Evolutionary conservation across 169 alveolate species (phyloP).

Genomic region (Theileria sp.): DNA sequence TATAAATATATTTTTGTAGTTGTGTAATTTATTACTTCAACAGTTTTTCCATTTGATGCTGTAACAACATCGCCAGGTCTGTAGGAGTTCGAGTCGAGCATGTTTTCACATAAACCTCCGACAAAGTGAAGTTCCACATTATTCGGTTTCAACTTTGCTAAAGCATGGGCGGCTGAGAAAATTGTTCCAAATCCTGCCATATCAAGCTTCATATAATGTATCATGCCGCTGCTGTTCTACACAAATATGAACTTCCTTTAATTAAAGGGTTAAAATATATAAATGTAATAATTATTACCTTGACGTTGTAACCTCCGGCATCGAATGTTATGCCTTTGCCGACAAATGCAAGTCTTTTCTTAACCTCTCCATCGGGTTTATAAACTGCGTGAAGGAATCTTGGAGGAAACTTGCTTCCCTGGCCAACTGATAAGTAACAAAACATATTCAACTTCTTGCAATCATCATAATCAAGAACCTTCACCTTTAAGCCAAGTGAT

Average conservation of each 20-base stretch:
- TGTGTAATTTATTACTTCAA: conserved; percentile 69
- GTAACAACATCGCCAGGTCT: conserved; percentile 91
- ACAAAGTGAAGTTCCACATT: conserved; percentile 84
- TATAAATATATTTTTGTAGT: not conserved
- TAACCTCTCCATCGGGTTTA: conserved; percentile 56
- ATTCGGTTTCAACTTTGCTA: conserved; percentile 79
- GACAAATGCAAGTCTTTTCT: conserved; percentile 83
- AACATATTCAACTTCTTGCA: conserved; percentile 85
- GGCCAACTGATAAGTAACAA: conserved; percentile 82
- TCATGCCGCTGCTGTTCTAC: conserved; percentile 64
- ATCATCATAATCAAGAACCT: conserved; percentile 76
- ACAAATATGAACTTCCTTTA: too few species aligned
- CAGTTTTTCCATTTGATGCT: conserved; percentile 91
- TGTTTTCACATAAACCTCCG: conserved; percentile 89
- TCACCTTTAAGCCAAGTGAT: conserved; percentile 73
- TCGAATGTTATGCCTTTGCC: conserved; percentile 94
- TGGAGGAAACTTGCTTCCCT: conserved; percentile 87
- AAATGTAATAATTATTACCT: conserved; percentile 34
- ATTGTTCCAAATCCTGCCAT: conserved; percentile 90
- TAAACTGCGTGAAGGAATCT: conserved; percentile 82
- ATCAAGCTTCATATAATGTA: conserved; percentile 81
- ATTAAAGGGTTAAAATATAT: too few species aligned
- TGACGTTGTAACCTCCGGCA: conserved; percentile 91
- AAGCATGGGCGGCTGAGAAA: conserved; percentile 83
- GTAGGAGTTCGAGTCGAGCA: conserved; percentile 85